Conservation (phyloP, 805 yeast species). For the Ogataea pignaliae region DNA sequence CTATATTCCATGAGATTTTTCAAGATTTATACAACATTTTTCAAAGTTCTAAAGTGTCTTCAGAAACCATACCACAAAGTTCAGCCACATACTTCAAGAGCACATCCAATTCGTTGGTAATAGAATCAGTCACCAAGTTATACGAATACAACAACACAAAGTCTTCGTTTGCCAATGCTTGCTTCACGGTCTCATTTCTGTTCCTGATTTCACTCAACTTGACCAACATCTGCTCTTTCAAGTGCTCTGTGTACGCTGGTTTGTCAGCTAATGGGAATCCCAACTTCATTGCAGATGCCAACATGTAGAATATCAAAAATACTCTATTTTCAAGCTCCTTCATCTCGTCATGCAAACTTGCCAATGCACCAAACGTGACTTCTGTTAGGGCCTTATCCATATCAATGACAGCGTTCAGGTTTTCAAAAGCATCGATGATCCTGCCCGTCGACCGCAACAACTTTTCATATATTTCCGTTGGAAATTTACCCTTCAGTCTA, state of each 20-base stretch:
- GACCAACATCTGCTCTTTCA: slow-evolving; percentile 62
- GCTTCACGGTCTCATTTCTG: slow-evolving; percentile 23
- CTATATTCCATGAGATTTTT: too few relatives aligned
- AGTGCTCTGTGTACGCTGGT: slow-evolving; percentile 73
- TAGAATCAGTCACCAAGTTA: slow-evolving; percentile 63
- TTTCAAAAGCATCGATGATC: slow-evolving; percentile 72
- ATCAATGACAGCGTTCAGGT: slow-evolving; percentile 62
- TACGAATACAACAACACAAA: slow-evolving; percentile 75
- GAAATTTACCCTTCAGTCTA: slow-evolving; percentile 71
- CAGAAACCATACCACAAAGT: slow-evolving; percentile 62
- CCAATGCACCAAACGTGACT: slow-evolving; percentile 51
- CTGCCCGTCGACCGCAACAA: slow-evolving; percentile 54
- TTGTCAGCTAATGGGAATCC: slow-evolving; percentile 76
- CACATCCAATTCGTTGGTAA: slow-evolving; percentile 58
- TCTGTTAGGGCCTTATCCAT: slow-evolving; percentile 51
- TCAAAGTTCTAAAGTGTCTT: slow-evolving; percentile 52
- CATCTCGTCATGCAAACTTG: slow-evolving; percentile 52
- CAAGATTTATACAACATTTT: too few relatives aligned
- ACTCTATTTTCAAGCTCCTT: slow-evolving; percentile 67
- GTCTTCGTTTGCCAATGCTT: slow-evolving; percentile 55
- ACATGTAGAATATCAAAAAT: slow-evolving; percentile 72
- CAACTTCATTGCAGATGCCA: slow-evolving; percentile 68
- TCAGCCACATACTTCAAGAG: slow-evolving; percentile 52
- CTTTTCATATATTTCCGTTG: slow-evolving; percentile 44
- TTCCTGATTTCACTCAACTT: slow-evolving; percentile 58